Evolutionary conservation across 2,329 filamentous ascomycete genomes (phyloP).

Genomic region (Celoporthe dispersa): DNA sequence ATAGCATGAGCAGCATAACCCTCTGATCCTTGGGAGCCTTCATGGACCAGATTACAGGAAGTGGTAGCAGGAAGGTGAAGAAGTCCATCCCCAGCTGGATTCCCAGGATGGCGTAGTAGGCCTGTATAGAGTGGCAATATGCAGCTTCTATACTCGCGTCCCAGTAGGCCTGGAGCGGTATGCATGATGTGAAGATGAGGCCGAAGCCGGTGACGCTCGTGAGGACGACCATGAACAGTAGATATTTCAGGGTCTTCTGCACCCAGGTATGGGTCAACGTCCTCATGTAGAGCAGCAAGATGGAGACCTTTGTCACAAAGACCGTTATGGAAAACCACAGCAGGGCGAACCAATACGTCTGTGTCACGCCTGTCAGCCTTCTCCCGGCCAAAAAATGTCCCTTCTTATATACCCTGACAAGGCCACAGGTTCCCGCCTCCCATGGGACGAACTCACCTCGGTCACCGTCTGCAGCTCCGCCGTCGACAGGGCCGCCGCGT

Average conservation of each 20-base stretch:
- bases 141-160: constrained; percentile 10
- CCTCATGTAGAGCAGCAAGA: constrained; percentile 36
- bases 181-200: constrained; percentile 32
- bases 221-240: constrained; percentile 30
- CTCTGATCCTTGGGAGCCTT: constrained; percentile 33
- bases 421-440: not conserved
- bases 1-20: constrained; percentile 33
- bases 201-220: constrained; percentile 29
- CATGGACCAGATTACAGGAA: constrained; percentile 34
- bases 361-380: constrained; percentile 2
- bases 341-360: constrained; percentile 31
- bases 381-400: too few species aligned
- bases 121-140: constrained; percentile 23
- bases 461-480: not conserved
- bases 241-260: constrained; percentile 30
- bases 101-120: constrained; percentile 31
- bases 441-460: constrained; percentile 15
- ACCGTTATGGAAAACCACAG: constrained; percentile 35
- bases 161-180: constrained; percentile 33
- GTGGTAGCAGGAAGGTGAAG: constrained; percentile 35
- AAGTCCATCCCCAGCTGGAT: constrained; percentile 36
- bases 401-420: too few species aligned
- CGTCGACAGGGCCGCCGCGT: constrained; percentile 1
- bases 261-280: constrained; percentile 34
- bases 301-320: constrained; percentile 34